phyloP scores from a whole-genome alignment of 2,329 filamentous ascomycete species.

The Colletotrichum ledebouriae region DNA sequence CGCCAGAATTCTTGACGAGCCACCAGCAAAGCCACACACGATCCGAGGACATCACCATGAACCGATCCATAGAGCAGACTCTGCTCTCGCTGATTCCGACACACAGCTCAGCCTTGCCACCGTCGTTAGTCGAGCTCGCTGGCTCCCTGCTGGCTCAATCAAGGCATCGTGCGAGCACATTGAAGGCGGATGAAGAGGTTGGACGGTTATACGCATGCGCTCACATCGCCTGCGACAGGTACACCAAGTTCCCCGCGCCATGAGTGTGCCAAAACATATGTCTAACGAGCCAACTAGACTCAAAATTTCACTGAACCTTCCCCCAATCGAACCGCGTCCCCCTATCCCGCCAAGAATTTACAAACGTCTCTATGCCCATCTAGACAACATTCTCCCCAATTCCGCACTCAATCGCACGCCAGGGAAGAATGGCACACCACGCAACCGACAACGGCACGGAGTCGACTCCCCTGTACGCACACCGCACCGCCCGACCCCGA shows the following conservation, averaged over 20 bases:
- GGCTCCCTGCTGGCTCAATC: conserved; percentile 84
- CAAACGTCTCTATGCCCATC: conserved; percentile 84
- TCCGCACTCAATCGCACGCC: conserved; percentile 52
- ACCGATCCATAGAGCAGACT: conserved; percentile 79
- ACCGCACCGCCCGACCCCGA: conserved; percentile 55
- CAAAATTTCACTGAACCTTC: conserved; percentile 81
- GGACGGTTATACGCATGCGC: conserved; percentile 88
- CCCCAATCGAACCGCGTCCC: conserved; percentile 79
- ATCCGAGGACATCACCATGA: conserved; percentile 66
- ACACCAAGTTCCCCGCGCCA: conserved; percentile 38
- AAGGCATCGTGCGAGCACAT: conserved; percentile 78
- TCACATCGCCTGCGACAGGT: conserved; percentile 91
- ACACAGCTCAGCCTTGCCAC: conserved; percentile 75
- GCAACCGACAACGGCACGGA: conserved; percentile 48
- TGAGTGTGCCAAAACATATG: too few species aligned
- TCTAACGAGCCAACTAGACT: conserved; percentile 59
- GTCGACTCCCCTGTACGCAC: conserved; percentile 45
- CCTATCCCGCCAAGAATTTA: conserved; percentile 86
- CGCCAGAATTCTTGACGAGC: conserved; percentile 12
- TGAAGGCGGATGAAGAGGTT: conserved; percentile 90
- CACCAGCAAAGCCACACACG: not conserved
- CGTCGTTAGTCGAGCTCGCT: conserved; percentile 78
- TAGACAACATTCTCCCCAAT: conserved; percentile 77
- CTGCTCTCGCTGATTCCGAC: conserved; percentile 82
- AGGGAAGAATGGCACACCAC: conserved; percentile 49